Base-by-base conservation (phyloP, 805 yeast genomes). In the Lipomyces yamanashiensis region DNA sequence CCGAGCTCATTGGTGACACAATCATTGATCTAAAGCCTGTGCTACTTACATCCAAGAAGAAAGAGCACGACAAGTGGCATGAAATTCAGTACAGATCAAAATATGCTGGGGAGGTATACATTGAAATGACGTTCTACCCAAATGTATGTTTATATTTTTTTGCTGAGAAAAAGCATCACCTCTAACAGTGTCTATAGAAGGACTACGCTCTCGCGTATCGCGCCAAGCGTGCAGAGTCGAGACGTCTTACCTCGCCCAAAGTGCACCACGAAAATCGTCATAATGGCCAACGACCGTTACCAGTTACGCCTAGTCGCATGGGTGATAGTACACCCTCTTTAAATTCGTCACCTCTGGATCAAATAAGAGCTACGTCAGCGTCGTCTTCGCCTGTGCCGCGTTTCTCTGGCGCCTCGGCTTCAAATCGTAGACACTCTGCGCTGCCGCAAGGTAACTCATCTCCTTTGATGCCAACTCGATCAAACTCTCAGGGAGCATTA, bases 121-220 rank as follows among this genome's bases (percentile, higher is more conserved):
- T 95, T 60, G 98, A 95, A 72, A 87, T 95, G 88, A 91, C 98
- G 0, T 95, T 90, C 73, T 90, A 90, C 73, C 95, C 59, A 19
- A 55, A 49, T 19, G 52, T 47, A 34, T 36, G 52, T 36, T 21
- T 5, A 37, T 28, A 17, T 19, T 10, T 21, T 21, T 12, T 37
- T 28, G 7, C 40, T 13, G 7, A 28, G 13, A 28, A 19, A 34
- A n/a, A 2, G 36, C 21, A 19, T 3, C 10, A 1, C n/a, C 17
- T n/a, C 54, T 51, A 36, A 41, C 39, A 23, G 5, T 21, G 5
- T 21, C 19, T n/a, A 13, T 36, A 45, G 53, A 55, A 37, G 17
- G 59, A 55, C 19, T 39, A 55, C 45, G 45, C 17, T 34, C 51
- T 19, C 21, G 21, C 56, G 39, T 15, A 39, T 53, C 56, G 56